A percentile compares a stretch with the other conserved stretches of the same genome.
phyloP scores from a whole-genome alignment of 257 asterid genomes.

The Forsythia viridissima region DNA sequence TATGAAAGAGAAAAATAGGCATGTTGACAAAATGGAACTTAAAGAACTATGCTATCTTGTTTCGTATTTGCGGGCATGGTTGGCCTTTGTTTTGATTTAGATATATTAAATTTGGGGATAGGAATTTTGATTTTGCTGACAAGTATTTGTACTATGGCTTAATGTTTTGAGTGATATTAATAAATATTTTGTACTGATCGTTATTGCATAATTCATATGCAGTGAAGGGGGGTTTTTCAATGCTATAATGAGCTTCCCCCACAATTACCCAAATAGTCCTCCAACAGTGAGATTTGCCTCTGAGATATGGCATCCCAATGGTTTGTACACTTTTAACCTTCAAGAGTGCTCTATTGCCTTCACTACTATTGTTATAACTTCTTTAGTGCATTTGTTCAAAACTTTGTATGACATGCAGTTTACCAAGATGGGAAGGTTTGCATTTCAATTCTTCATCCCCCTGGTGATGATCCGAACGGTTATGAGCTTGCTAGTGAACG shows the following conservation, averaged over 20 bases:
- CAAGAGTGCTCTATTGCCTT: background rate
- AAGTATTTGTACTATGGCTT: conserved; percentile 1
- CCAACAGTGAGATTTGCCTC: conserved; percentile 25
- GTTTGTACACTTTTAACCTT: background rate
- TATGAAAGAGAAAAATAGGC: background rate
- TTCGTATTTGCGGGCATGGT: background rate
- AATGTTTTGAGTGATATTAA: background rate
- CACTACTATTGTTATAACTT: conserved; percentile 5
- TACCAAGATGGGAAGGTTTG: conserved; percentile 95
- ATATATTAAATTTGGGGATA: too few relatives aligned
- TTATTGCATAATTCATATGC: background rate
- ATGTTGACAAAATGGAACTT: conserved; percentile 1
- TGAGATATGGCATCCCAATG: conserved; percentile 30
- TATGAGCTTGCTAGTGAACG: conserved; percentile 99
- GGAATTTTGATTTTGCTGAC: background rate
- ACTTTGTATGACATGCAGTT: conserved; percentile 47
- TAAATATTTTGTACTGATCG: conserved; percentile 4
- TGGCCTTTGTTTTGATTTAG: conserved; percentile 6
- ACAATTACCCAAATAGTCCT: conserved; percentile 26
- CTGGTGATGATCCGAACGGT: conserved; percentile 98
- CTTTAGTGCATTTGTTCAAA: conserved; percentile 23
- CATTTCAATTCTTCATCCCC: conserved; percentile 96
- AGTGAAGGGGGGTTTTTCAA: conserved; percentile 24
- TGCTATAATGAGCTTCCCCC: conserved; percentile 26
- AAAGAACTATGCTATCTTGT: conserved; percentile 7